phyloP scores from a whole-genome alignment of 129 eudicot genomes.

The Artemisia tridentata region DNA sequence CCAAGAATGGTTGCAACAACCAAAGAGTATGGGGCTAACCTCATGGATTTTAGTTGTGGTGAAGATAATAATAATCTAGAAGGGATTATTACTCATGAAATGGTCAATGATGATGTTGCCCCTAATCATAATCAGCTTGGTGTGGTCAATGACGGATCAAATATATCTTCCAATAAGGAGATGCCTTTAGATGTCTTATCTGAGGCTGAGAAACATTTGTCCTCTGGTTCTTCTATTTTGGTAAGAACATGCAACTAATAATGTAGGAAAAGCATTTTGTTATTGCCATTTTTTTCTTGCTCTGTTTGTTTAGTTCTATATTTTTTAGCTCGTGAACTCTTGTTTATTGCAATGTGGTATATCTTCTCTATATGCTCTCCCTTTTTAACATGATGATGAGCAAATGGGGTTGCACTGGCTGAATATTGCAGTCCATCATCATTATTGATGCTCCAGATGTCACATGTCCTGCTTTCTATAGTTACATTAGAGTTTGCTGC shows the following conservation, averaged over 20 bases:
- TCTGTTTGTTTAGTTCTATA: conserved; percentile 9
- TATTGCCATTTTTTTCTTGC: conserved; percentile 1
- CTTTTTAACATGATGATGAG: neutral
- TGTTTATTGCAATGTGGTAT: no score
- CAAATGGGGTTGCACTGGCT: neutral
- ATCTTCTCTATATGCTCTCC: neutral
- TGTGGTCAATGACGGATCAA: conserved; percentile 27
- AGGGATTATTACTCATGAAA: conserved; percentile 20
- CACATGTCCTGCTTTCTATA: neutral
- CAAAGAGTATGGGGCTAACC: conserved; percentile 25
- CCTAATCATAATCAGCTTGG: conserved; percentile 20
- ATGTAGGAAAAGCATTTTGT: neutral
- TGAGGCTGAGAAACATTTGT: conserved; percentile 22
- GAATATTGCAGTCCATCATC: neutral
- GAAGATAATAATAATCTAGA: conserved; percentile 25
- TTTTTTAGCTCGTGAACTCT: neutral
- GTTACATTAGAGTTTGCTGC: neutral
- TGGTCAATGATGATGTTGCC: conserved; percentile 32
- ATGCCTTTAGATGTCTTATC: conserved; percentile 22
- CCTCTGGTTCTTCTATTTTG: conserved; percentile 27
- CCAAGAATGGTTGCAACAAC: conserved; percentile 24
- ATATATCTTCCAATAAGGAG: conserved; percentile 18
- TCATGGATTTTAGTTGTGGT: conserved; percentile 28
- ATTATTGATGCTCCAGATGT: neutral
- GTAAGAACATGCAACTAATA: conserved; percentile 34